Conservation (phyloP, 2,329 filamentous ascomycete species). For the Arthrocladium fulminans region DNA sequence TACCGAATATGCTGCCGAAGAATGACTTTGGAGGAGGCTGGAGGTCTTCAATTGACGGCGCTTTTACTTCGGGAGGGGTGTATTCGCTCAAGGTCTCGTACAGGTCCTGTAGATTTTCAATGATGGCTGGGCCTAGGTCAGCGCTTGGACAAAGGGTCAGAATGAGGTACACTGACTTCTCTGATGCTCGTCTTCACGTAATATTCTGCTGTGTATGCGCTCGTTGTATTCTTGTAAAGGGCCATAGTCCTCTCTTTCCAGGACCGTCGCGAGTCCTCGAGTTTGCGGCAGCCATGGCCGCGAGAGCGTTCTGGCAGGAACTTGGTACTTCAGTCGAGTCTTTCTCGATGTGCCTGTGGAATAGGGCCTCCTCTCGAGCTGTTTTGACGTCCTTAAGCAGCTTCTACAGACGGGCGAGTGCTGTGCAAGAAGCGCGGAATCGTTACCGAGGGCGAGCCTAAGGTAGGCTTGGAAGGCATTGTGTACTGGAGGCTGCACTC, state of each 20-base stretch:
- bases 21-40: conserved; percentile 46
- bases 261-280: conserved; percentile 16
- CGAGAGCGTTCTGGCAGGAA: neutral
- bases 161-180: conserved; percentile 50
- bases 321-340: neutral
- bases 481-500: conserved; percentile 11
- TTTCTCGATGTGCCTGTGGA: conserved; percentile 9
- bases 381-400: conserved; percentile 2
- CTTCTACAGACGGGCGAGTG: neutral
- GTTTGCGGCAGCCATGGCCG: conserved; percentile 2
- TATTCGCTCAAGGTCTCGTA: conserved; percentile 74
- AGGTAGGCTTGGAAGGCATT: conserved; percentile 18
- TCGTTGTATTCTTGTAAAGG: conserved; percentile 83
- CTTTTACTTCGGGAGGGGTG: conserved; percentile 61
- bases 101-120: conserved; percentile 79
- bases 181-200: conserved; percentile 87
- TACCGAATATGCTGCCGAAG: conserved; percentile 40
- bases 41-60: conserved; percentile 65
- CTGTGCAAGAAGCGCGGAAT: neutral
- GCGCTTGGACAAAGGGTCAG: conserved; percentile 2
- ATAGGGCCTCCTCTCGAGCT: conserved; percentile 8
- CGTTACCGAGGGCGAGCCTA: conserved; percentile 13
- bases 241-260: conserved; percentile 36
- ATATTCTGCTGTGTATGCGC: conserved; percentile 61
- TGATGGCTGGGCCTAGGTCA: conserved; percentile 56